These are phyloP conservation scores for Exserohilum rostratum DNA, from an alignment of 2,329 filamentous ascomycete genomes.

Conservation along the genomic window DNA sequence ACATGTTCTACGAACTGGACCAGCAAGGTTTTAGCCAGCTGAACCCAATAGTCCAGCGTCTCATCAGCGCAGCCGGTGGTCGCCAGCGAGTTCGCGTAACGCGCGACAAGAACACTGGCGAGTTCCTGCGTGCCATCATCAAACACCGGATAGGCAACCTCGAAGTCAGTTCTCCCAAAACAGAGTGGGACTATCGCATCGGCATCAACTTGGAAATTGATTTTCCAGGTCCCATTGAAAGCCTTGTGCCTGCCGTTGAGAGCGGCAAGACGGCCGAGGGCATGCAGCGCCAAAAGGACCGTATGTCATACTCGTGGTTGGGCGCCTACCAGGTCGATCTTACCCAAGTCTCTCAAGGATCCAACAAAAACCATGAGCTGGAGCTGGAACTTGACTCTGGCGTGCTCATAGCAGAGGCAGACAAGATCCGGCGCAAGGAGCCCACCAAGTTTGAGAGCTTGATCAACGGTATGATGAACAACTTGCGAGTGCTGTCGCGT, in stretches of 20 bases:
- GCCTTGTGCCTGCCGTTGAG: constrained; percentile 54
- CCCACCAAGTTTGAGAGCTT: constrained; percentile 61
- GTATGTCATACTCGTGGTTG: constrained; percentile 87
- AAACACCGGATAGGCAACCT: constrained; percentile 88
- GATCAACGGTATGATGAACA: constrained; percentile 76
- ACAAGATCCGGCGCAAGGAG: constrained; percentile 60
- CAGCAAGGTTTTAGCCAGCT: constrained; percentile 58
- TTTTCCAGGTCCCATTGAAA: constrained; percentile 69
- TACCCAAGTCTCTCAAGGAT: constrained; percentile 75
- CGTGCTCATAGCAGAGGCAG: constrained; percentile 70
- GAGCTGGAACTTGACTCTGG: constrained; percentile 75
- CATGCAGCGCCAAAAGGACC: constrained; percentile 79
- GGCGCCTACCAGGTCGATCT: constrained; percentile 84
- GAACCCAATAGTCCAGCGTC: constrained; percentile 63
- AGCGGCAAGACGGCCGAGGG: constrained; percentile 47
- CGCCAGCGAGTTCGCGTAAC: constrained; percentile 61
- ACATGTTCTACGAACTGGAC: constrained; percentile 70
- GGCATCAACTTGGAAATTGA: constrained; percentile 95
- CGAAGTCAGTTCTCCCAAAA: constrained; percentile 80
- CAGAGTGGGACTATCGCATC: constrained; percentile 86
- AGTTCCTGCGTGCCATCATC: constrained; percentile 81
- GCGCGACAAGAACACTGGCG: constrained; percentile 72
- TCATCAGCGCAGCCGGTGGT: constrained; percentile 51
- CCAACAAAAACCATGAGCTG: constrained; percentile 76
- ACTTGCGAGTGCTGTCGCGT: constrained; percentile 52